These are phyloP conservation scores for Arthrobotrys musiformis DNA, from an alignment of 2,329 filamentous ascomycete species.

Conservation along the genomic window DNA sequence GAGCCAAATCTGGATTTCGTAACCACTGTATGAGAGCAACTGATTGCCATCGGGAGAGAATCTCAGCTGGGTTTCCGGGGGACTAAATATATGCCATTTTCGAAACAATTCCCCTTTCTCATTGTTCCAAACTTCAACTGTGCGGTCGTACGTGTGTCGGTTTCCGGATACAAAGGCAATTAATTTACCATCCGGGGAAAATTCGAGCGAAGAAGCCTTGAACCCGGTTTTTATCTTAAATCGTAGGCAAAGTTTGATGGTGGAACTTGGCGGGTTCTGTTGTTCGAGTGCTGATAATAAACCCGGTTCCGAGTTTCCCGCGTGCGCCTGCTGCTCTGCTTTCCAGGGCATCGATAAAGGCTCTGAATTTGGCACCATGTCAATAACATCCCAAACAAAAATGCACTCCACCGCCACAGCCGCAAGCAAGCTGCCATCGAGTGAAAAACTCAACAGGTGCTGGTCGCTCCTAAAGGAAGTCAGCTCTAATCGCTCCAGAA, in stretches of 20 bases:
- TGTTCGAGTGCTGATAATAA: too few relatives aligned
- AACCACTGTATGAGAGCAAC: not conserved
- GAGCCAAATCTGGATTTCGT: not conserved
- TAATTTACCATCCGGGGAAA: conserved; percentile 82
- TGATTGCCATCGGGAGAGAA: conserved; percentile 13
- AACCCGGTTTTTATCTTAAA: not conserved
- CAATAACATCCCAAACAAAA: not conserved
- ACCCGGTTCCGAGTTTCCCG: too few relatives aligned
- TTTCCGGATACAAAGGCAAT: conserved; percentile 97
- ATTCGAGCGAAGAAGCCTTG: conserved; percentile 61
- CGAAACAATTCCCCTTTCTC: not conserved
- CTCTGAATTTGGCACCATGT: not conserved
- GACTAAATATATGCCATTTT: not conserved
- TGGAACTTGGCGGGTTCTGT: not conserved
- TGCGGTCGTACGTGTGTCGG: conserved; percentile 58
- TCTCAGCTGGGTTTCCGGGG: not conserved
- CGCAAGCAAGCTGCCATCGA: not conserved
- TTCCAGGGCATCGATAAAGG: not conserved
- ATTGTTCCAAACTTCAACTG: not conserved
- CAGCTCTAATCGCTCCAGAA: not conserved
- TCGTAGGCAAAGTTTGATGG: not conserved
- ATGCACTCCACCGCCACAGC: not conserved
- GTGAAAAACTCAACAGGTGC: not conserved
- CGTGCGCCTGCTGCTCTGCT: not conserved
- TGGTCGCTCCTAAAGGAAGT: not conserved